Percentiles rank a stretch among this genome's conserved stretches.
These are phyloP conservation scores for Coemansia umbellata DNA, from an alignment of 192 early-diverging fungal genomes.

Conservation along the genomic window DNA sequence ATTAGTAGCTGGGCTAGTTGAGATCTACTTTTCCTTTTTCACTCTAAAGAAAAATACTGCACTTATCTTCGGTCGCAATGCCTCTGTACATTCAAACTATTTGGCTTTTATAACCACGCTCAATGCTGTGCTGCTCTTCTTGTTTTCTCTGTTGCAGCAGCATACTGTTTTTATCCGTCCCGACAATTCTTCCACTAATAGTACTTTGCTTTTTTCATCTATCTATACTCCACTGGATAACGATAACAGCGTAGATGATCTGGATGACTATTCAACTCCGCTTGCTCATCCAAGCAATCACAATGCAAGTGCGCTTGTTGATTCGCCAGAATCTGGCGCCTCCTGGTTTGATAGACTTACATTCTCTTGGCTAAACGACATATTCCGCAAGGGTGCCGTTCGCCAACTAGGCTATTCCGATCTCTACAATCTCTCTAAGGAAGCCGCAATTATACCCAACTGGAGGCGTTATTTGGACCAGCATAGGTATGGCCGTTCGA, in stretches of 20 bases:
- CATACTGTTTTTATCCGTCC: slow-evolving; percentile 22
- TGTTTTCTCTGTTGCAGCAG: slow-evolving; percentile 9
- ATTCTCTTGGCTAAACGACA: slow-evolving; percentile 59
- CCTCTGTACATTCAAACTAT: slow-evolving; percentile 13
- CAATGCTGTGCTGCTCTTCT: background rate
- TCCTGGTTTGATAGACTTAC: slow-evolving; percentile 24
- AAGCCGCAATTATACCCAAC: slow-evolving; percentile 47
- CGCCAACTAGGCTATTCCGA: slow-evolving; percentile 56
- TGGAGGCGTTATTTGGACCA: slow-evolving; percentile 29
- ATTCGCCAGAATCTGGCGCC: slow-evolving; percentile 24
- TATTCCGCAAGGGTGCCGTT: slow-evolving; percentile 56
- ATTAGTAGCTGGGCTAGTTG: slow-evolving; percentile 1
- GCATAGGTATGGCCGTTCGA: slow-evolving; percentile 16
- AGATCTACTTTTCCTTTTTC: slow-evolving; percentile 36
- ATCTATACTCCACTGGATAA: background rate
- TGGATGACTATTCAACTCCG: slow-evolving; percentile 13
- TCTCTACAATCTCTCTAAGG: slow-evolving; percentile 51
- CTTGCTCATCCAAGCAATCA: slow-evolving; percentile 16
- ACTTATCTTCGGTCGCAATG: slow-evolving; percentile 15
- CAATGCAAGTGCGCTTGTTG: slow-evolving; percentile 10
- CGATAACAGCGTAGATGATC: background rate
- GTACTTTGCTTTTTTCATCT: background rate
- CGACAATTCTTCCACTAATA: background rate
- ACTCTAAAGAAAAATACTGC: slow-evolving; percentile 4
- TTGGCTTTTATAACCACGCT: slow-evolving; percentile 3